Base-by-base conservation (phyloP, 257 asterid genomes). In the Lantana camara region DNA sequence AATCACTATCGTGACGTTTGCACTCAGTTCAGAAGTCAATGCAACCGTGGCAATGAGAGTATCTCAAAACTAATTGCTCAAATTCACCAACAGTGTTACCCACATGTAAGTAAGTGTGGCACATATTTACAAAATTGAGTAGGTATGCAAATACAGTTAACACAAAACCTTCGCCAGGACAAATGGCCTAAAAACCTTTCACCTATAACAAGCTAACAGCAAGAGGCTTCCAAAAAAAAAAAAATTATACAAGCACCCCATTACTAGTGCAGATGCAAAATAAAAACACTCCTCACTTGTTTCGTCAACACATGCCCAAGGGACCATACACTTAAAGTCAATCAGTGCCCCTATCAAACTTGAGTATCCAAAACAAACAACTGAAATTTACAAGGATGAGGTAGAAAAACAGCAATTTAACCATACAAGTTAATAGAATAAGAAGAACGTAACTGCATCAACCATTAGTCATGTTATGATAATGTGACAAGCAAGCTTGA, bases 341-440 rank as follows among this genome's bases (percentile, higher is more conserved):
- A 6, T 63, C 49, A 35, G 13, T n/a, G 8, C 54, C 23, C 52
- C n/a, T n/a, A 46, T 37, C 42, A 35, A 57, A 40, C 23, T 48
- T 22, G 45, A 20, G 21, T 27, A 19, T 29, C 14, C 54, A 38
- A 41, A 40, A 35, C 24, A 14, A 52, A 13, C 63, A 6, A 20
- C 17, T 20, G 32, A 7, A 16, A 24, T 6, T 27, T 15, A 42
- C 45, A 45, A 35, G 29, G n/a, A n/a, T n/a, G n/a, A n/a, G n/a
- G n/a, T n/a, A n/a, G n/a, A 2, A 41, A 57, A 49, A 42, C n/a
- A 69, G 47, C 57, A 63, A 54, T 47, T 11, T 29, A 59, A 30
- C 52, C 62, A 34, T 14, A 32, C 40, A 19, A n/a, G 17, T 41
- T 8, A 52, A 60, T 5, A 59, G 51, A 48, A 56, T 32, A 27